These are phyloP conservation scores for Lycium barbarum DNA, from an alignment of 257 asterid species.

Conservation along the genomic window DNA sequence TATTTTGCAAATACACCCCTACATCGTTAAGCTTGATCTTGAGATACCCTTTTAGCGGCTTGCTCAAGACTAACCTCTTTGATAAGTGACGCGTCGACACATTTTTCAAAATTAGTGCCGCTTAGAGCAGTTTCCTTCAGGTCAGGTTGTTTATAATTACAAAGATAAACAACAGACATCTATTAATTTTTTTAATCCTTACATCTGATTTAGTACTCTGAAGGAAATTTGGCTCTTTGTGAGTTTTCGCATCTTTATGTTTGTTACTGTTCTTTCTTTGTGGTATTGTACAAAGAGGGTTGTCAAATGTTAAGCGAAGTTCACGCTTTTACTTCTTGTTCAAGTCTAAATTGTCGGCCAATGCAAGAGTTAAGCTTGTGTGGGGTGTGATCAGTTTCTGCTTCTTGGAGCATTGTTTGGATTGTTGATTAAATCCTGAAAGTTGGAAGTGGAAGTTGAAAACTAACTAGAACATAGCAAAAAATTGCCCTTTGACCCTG, in stretches of 20 bases:
- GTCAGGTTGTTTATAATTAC: neutral
- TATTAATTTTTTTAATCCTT: neutral
- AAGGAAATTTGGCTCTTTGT: neutral
- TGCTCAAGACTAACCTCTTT: neutral
- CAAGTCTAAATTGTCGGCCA: neutral
- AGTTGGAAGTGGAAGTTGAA: neutral
- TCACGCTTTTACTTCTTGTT: neutral
- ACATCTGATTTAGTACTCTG: neutral
- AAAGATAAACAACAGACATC: slow-evolving; percentile 16
- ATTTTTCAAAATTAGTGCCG: neutral
- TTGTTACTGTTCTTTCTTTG: neutral
- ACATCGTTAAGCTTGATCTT: neutral
- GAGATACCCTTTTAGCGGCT: neutral
- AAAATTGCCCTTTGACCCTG: neutral
- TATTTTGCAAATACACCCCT: neutral
- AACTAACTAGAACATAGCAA: neutral
- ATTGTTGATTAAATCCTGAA: neutral
- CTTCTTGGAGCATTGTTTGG: neutral
- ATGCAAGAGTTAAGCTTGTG: neutral
- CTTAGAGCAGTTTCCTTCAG: neutral
- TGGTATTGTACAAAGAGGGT: slow-evolving; percentile 10
- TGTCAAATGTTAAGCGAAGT: neutral
- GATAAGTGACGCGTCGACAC: neutral
- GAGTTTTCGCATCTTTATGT: neutral
- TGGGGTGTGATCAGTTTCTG: slow-evolving; percentile 19